Evolutionary conservation across 2,329 filamentous ascomycete genomes (phyloP).

Genomic region (Penicillium verrucosum): DNA sequence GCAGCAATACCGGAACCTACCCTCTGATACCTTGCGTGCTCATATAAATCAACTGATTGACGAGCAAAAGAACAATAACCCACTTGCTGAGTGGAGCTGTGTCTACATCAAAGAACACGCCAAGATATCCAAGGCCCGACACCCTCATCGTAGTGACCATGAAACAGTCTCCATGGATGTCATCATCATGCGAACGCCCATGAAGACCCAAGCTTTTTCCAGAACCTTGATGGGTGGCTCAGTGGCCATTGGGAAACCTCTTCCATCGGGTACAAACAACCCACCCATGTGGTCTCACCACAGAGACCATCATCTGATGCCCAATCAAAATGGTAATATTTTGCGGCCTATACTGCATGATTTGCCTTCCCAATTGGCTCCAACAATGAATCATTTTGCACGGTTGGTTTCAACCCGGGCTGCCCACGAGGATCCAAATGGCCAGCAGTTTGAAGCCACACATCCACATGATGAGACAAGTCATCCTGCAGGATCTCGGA

Average conservation of each 20-base stretch:
- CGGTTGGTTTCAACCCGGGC: background rate
- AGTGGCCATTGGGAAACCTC: background rate
- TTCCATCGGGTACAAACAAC: background rate
- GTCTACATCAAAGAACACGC: conserved; percentile 37
- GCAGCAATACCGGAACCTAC: conserved; percentile 31
- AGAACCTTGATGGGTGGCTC: conserved; percentile 15
- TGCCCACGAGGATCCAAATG: background rate
- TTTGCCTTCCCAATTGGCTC: background rate
- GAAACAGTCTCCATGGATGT: conserved; percentile 35
- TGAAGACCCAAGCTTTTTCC: conserved; percentile 15
- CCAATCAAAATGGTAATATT: background rate
- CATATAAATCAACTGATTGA: conserved; percentile 38
- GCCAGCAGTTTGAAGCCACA: background rate
- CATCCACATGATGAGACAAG: background rate
- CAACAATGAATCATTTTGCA: too few species aligned
- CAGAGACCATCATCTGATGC: background rate
- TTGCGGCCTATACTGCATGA: background rate
- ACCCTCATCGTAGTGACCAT: conserved; percentile 26
- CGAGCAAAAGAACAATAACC: conserved; percentile 29
- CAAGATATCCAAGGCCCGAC: conserved; percentile 27
- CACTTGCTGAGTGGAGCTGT: conserved; percentile 37
- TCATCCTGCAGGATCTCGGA: background rate
- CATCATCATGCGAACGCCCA: conserved; percentile 32
- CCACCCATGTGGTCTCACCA: background rate
- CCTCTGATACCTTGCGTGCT: conserved; percentile 24